phyloP scores from a whole-genome alignment of 2,329 filamentous ascomycete species.

The Coniochaeta hoffmannii region DNA sequence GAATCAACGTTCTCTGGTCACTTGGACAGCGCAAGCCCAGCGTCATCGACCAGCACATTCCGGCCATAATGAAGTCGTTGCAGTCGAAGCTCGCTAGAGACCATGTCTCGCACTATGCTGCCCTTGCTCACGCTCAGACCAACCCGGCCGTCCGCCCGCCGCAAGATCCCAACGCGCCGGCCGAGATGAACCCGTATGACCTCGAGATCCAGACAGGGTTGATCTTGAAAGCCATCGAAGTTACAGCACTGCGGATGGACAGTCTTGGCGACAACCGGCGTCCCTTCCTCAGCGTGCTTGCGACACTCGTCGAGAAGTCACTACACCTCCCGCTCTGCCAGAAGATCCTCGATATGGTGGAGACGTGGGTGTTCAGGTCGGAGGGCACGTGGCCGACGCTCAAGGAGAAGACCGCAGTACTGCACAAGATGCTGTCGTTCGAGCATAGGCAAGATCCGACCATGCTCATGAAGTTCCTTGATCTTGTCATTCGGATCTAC shows the following conservation, averaged over 20 bases:
- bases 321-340: conserved; percentile 79
- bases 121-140: conserved; percentile 42
- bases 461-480: conserved; percentile 86
- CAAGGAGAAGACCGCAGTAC: conserved; percentile 96
- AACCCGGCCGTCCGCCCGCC: conserved; percentile 29
- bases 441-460: conserved; percentile 77
- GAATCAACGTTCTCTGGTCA: conserved; percentile 90
- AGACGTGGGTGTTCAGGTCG: conserved; percentile 91
- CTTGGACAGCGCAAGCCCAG: conserved; percentile 77
- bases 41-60: conserved; percentile 84
- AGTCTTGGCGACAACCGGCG: conserved; percentile 82
- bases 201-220: conserved; percentile 82
- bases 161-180: conserved; percentile 48
- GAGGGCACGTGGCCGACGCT: conserved; percentile 93
- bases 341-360: conserved; percentile 90
- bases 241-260: conserved; percentile 87
- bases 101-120: conserved; percentile 70
- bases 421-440: conserved; percentile 99
- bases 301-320: conserved; percentile 92
- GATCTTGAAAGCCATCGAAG: conserved; percentile 91
- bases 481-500: conserved; percentile 95
- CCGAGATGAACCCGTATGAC: conserved; percentile 65
- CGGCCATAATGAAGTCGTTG: conserved; percentile 84
- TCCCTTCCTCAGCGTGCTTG: conserved; percentile 90
- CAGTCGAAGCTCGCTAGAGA: conserved; percentile 89